Percentiles rank a stretch among this genome's conserved stretches.
Conservation (phyloP, 2,329 filamentous ascomycete species). For the Penicillium sp. region DNA sequence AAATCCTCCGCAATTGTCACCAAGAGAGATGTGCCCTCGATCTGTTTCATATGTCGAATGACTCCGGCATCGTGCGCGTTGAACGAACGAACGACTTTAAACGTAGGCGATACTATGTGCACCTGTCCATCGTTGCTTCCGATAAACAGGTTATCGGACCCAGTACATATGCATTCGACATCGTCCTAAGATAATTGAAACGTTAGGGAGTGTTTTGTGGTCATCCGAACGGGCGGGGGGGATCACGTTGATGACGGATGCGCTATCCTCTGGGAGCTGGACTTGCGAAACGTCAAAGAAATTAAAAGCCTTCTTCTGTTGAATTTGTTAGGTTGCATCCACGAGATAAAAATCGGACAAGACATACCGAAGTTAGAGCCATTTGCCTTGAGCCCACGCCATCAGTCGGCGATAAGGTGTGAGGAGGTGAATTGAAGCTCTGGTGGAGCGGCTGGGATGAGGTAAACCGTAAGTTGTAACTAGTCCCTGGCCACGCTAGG, state of each 20-base stretch:
- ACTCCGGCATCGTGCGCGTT: conserved; percentile 71
- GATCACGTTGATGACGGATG: conserved; percentile 72
- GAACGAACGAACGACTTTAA: conserved; percentile 84
- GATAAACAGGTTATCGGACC: conserved; percentile 84
- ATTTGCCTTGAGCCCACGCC: conserved; percentile 34
- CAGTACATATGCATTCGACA: conserved; percentile 77
- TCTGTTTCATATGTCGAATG: conserved; percentile 88
- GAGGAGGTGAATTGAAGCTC: conserved; percentile 10
- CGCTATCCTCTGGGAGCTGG: conserved; percentile 72
- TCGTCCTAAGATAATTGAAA: conserved; percentile 50
- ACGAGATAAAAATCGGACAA: neutral
- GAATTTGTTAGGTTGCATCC: neutral
- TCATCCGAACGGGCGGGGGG: neutral
- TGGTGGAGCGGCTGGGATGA: conserved; percentile 3
- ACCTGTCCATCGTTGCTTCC: conserved; percentile 81
- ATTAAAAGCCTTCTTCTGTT: conserved; percentile 96
- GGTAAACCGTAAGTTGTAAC: neutral
- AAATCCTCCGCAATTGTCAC: conserved; percentile 81
- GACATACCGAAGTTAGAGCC: conserved; percentile 41
- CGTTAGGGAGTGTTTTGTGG: conserved; percentile 3
- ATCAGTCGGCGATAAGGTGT: conserved; percentile 18
- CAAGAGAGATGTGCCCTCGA: conserved; percentile 79
- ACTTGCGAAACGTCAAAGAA: conserved; percentile 96
- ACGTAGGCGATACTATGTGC: conserved; percentile 79
- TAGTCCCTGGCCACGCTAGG: neutral